Base-by-base conservation (phyloP, 1,284 basidiomycete genomes). In the Ustilago hordei region DNA sequence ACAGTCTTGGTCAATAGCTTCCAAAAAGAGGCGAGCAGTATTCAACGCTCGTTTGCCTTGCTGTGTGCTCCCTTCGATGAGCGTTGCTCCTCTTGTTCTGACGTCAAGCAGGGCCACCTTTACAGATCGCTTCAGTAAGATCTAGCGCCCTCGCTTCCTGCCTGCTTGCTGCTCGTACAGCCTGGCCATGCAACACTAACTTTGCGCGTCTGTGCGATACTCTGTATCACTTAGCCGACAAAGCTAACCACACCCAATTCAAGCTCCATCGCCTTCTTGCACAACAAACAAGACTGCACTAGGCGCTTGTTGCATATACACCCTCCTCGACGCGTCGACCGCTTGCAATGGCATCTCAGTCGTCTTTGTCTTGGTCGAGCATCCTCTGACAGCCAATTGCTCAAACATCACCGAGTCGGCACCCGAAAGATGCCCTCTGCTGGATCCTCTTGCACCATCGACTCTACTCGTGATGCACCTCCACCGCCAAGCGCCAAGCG, bases 111-210 rank as follows among this genome's bases (percentile, higher is more conserved):
- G 2, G 15, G 36, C 34, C 52, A 54, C 31, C 19, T 31, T 11
- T 15, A 2, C 34, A 11, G 48, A 28, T 39, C 35, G 50, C 59
- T 41, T 53, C 15, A 41, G 31, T 52, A 43, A 43, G 39, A 54
- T 61, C 52, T 45, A 61, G 47, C 59, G 50, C 59, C 59, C 12
- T 61, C 59, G 59, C 59, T 54, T 61, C 32, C 34, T 8, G 12
- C n/a, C 15, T 54, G 34, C 52, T 38, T 54, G 52, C 52, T 38
- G 52, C n/a, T 17, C 11, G 9, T 19, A 48, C 23, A 28, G 23
- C 23, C 3, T 28, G 23, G 23, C 23, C 23, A 28, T 28, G 0
- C 23, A 28, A 28, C 3, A 28, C 23, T 28, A 15, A 15, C 43
- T 45, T 19, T 45, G 43, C n/a, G 23, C 23, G 23, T 28, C 3